Conservation (phyloP, 1,284 basidiomycete genomes). For the Fomitopsis pinicola region DNA sequence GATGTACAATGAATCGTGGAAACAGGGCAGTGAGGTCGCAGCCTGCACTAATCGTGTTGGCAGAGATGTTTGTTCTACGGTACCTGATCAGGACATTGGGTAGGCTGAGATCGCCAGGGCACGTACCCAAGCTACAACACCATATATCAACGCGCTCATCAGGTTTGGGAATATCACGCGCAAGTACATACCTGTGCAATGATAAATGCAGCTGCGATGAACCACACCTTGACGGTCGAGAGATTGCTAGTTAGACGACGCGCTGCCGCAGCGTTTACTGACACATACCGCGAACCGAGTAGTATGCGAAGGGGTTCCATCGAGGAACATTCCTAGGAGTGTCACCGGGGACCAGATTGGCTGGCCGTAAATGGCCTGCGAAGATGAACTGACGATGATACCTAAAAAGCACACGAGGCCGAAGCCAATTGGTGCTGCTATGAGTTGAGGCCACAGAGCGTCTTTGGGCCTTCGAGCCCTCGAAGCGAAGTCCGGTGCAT, state of each 20-base stretch:
- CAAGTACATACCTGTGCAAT: constrained; percentile 53
- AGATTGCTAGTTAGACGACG: no score
- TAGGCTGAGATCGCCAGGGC: constrained; percentile 7
- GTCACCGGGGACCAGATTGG: constrained; percentile 81
- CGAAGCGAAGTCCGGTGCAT: constrained; percentile 78
- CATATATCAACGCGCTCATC: no score
- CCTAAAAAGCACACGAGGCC: constrained; percentile 80
- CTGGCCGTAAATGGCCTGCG: constrained; percentile 70
- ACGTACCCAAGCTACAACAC: constrained; percentile 4
- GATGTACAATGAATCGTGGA: constrained; percentile 69
- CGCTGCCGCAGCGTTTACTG: background rate
- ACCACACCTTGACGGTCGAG: constrained; percentile 48
- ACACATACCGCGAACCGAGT: constrained; percentile 61
- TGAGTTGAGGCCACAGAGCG: constrained; percentile 67
- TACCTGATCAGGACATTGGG: constrained; percentile 62
- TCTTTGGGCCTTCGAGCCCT: constrained; percentile 65
- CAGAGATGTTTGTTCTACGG: constrained; percentile 65
- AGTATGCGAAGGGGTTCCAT: constrained; percentile 56
- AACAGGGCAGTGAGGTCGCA: constrained; percentile 81
- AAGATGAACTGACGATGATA: constrained; percentile 79
- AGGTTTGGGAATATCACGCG: no score
- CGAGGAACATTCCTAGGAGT: constrained; percentile 65
- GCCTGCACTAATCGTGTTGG: constrained; percentile 83
- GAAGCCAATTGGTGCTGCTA: constrained; percentile 74
- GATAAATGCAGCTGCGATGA: constrained; percentile 74